Evolutionary conservation across 1,139 yeast genomes (phyloP), one percentile per base, ranked within the genome.

Genomic region (Hyphopichia burtonii): DNA sequence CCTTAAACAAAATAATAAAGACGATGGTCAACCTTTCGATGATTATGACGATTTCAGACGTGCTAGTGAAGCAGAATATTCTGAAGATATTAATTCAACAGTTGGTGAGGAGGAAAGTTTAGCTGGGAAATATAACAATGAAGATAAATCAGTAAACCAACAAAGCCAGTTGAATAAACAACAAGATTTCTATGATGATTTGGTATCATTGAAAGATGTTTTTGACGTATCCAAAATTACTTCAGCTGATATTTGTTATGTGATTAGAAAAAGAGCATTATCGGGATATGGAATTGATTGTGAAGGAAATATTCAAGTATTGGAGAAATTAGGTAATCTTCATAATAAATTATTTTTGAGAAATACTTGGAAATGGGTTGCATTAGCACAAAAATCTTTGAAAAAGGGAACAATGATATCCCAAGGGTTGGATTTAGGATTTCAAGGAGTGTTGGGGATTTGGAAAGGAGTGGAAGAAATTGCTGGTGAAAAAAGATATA

Each of bases 361-460:
- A 47, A 83, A 86, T 52, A 84, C 96, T 0, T 91, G 98, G 98
- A 80, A 84, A 54, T 91, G 97, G 97, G 64, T 91, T 22, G 78
- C 82, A 7, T 76, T 86, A 39, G 90, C 95, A 0, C 74, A 80
- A 45, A 79, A 78, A 39, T 77, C 89, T 1, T 81, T 84, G 15
- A 80, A 76, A 25, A 80, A 84, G 41, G 88, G 88, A 0, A 71
- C 83, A 2, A 83, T 87, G 88, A 68, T 78, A 1, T 75, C 84
- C 1, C 83, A 80, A 20, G 75, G 76, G 8, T 67, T 88, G 25
- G 97, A 93, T 58, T 73, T 93, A 32, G 94, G 96, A 2, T 90
- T 80, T 59, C 85, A 86, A 52, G 99, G 98, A 7, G 94, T 91
- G 1, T 63, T 82, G 30, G 96, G 96, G 12, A 82, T 91, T 32